Conservation (phyloP, 169 alveolate species). For the Theileria equi region DNA sequence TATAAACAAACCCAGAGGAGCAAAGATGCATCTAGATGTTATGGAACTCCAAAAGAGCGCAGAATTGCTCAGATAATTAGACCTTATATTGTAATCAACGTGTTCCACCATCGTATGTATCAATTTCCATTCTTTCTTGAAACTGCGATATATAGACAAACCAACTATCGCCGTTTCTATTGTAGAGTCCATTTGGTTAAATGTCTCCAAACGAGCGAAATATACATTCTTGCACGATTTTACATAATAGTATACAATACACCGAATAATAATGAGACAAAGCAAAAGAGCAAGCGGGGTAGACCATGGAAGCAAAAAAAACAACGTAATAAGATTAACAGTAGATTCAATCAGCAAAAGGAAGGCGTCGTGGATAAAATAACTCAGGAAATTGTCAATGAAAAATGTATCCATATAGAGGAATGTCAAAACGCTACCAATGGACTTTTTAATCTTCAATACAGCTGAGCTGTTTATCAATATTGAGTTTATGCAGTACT, state of each 20-base stretch:
- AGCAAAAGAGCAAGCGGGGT: conserved; percentile 12
- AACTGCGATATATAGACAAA: conserved; percentile 32
- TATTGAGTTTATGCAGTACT: conserved; percentile 27
- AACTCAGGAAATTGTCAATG: conserved; percentile 35
- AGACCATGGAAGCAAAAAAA: conserved; percentile 16
- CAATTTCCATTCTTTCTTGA: conserved; percentile 30
- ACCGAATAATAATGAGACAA: background rate
- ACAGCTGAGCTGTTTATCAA: conserved; percentile 11
- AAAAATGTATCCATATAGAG: conserved; percentile 40
- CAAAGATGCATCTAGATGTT: conserved; percentile 8
- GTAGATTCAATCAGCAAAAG: conserved; percentile 8
- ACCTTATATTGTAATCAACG: conserved; percentile 18
- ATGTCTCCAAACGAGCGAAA: conserved; percentile 6
- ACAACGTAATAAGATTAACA: conserved; percentile 25
- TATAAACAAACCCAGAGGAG: background rate
- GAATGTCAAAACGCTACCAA: conserved; percentile 34
- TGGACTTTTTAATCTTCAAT: conserved; percentile 10
- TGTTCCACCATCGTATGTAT: conserved; percentile 11
- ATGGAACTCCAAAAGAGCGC: conserved; percentile 27
- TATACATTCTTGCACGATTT: conserved; percentile 23
- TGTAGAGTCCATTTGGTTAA: conserved; percentile 9
- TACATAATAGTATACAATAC: background rate
- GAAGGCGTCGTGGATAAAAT: conserved; percentile 16
- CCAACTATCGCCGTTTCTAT: conserved; percentile 42
- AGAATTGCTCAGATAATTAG: conserved; percentile 13